phyloP scores from a whole-genome alignment of 495 filamentous ascomycete genomes.

The Aspergillus kassunensis region DNA sequence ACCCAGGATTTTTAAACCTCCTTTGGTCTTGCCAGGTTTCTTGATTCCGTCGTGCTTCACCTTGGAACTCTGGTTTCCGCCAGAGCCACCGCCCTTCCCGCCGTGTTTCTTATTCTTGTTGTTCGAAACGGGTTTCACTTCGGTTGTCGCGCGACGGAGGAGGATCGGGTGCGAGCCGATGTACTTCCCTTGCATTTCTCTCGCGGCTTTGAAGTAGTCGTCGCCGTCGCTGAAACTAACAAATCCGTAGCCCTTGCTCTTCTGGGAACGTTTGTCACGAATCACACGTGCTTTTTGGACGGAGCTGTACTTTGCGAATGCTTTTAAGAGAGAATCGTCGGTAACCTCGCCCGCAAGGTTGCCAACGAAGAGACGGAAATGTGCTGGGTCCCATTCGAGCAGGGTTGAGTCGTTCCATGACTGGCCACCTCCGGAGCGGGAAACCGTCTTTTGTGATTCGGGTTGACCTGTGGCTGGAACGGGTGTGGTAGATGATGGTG shows the following conservation, averaged over 20 bases:
- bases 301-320: slow-evolving; percentile 81
- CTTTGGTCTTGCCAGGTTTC: slow-evolving; percentile 74
- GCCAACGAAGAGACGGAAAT: slow-evolving; percentile 92
- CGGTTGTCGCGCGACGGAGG: slow-evolving; percentile 81
- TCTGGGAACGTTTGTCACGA: slow-evolving; percentile 89
- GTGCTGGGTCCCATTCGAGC: slow-evolving; percentile 92
- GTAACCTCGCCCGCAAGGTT: slow-evolving; percentile 99
- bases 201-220: slow-evolving; percentile 89
- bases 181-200: slow-evolving; percentile 99
- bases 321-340: slow-evolving; percentile 90
- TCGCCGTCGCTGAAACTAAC: slow-evolving; percentile 94
- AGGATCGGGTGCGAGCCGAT: slow-evolving; percentile 94
- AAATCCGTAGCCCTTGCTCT: slow-evolving; percentile 94
- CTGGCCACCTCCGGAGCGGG: slow-evolving; percentile 82
- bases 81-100: slow-evolving; percentile 33
- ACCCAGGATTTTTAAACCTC: slow-evolving; percentile 72
- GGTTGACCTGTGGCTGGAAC: not conserved
- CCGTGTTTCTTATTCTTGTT: slow-evolving; percentile 45
- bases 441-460: slow-evolving; percentile 62
- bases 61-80: slow-evolving; percentile 33
- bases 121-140: slow-evolving; percentile 67
- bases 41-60: slow-evolving; percentile 66
- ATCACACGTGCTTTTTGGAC: slow-evolving; percentile 93
- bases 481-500: slow-evolving; percentile 22
- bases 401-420: slow-evolving; percentile 82